Conservation (phyloP, 805 yeast species). For the Kluyveromyces aestuarii region DNA sequence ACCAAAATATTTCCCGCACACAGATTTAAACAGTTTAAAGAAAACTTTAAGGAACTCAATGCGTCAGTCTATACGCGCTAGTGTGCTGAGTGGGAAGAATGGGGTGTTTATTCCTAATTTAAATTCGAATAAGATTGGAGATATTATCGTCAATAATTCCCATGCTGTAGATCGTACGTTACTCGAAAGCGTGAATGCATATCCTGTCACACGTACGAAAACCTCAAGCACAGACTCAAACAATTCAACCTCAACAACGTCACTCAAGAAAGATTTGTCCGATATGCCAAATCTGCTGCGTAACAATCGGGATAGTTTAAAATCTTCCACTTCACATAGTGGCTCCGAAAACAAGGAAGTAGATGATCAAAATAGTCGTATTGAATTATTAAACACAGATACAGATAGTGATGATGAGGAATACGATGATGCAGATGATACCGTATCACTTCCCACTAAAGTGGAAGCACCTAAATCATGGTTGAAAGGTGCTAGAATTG, state of each 20-base stretch:
- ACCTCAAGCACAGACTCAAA: not conserved
- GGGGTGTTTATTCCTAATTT: conserved; percentile 8
- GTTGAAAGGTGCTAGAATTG: conserved; percentile 89
- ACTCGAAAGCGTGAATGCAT: conserved; percentile 21
- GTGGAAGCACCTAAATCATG: conserved; percentile 64
- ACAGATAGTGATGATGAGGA: conserved; percentile 12
- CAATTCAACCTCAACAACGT: not conserved
- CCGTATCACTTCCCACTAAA: conserved; percentile 21
- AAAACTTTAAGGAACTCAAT: conserved; percentile 80
- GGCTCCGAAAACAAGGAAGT: conserved; percentile 1
- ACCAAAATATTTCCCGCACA: conserved; percentile 85
- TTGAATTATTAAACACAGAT: conserved; percentile 10
- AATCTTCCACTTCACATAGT: not conserved
- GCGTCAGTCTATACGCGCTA: conserved; percentile 58
- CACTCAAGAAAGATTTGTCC: not conserved
- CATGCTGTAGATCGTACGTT: conserved; percentile 45
- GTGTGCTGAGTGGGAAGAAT: conserved; percentile 17
- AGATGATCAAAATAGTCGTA: conserved; percentile 9
- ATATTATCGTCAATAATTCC: conserved; percentile 47
- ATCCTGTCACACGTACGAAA: not conserved
- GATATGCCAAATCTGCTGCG: not conserved
- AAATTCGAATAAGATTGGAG: conserved; percentile 48
- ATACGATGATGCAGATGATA: conserved; percentile 31
- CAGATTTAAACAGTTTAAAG: conserved; percentile 60
- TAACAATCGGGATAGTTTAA: not conserved